Base-by-base conservation (phyloP, 2,329 filamentous ascomycete genomes). In the Penicillium decumbens region DNA sequence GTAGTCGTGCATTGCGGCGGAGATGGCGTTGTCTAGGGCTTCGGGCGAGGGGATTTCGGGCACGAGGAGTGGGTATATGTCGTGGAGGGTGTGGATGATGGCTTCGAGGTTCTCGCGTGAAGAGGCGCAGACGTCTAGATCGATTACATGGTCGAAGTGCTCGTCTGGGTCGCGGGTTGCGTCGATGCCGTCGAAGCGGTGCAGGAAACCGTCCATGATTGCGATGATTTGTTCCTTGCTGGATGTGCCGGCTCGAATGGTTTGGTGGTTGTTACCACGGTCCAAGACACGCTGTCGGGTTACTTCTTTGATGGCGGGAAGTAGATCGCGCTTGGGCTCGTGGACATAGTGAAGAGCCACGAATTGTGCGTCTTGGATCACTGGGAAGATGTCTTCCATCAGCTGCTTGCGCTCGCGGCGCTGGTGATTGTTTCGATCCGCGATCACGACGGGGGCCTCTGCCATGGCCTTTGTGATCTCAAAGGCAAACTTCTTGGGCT, bases 221-320 rank as follows among this genome's bases (percentile, higher is more conserved):
- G 82, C 81, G 41, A 93, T 77, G 47, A 93, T 88, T 68, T 95
- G 92, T 15, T 78, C 73, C 41, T 77, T 72, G 39, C 86, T 81
- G 48, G 88, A 86, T 40, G 82, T 86, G n/a, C 75, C 77, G 9
- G 92, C 91, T 63, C 93, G 90, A 51, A 98, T 97, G 0, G 93
- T 98, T 72, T 98, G 93, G 68, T 98, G 93, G 64, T 97, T 97
- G 69, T 98, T 90, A 12, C 93, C 93, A 20, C 93, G 86, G 5
- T 82, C 79, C 18, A 96, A 74, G 0, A 98, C 89, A 43, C 93
- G 84, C 55, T 84, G 80, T 49, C 82, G 84, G 1, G 90, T 95
- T 24, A 92, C 77, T 49, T 81, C 75, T 39, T 88, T 81, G 54
- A 97, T 88, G 28, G 81, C 76, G 43, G 87, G 79, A 6, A 93